Evolutionary conservation across 2,329 filamentous ascomycete genomes (phyloP).

Genomic region (Paecilomyces niveus): DNA sequence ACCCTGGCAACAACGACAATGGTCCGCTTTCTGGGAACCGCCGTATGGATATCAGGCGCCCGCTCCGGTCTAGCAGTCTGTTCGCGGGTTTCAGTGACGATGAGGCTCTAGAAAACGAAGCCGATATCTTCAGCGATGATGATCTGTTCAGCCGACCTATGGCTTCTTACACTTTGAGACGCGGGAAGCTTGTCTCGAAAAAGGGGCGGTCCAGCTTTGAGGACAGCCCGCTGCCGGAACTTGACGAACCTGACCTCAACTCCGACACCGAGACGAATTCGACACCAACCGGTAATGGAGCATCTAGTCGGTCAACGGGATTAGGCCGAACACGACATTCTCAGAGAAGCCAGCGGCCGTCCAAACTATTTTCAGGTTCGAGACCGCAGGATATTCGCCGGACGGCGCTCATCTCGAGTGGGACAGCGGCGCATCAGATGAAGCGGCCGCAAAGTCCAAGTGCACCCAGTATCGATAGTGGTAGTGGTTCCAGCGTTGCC

Average conservation of each 20-base stretch:
- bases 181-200: constrained; percentile 36
- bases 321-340: constrained; percentile 7
- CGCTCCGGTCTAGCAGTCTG: constrained; percentile 73
- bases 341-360: constrained; percentile 24
- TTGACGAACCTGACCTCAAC: constrained; percentile 29
- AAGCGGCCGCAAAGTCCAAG: constrained; percentile 48
- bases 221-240: constrained; percentile 25
- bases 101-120: constrained; percentile 17
- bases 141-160: constrained; percentile 39
- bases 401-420: constrained; percentile 72
- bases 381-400: constrained; percentile 63
- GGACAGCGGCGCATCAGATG: constrained; percentile 63
- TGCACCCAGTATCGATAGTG: constrained; percentile 36
- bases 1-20: constrained; percentile 75
- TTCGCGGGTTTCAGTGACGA: constrained; percentile 72
- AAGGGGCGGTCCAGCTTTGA: constrained; percentile 24
- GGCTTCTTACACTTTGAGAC: constrained; percentile 35
- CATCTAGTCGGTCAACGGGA: constrained; percentile 7
- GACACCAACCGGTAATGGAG: constrained; percentile 7
- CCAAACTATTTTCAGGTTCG: constrained; percentile 32
- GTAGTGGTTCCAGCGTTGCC: constrained; percentile 26
- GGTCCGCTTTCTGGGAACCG: constrained; percentile 58
- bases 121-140: constrained; percentile 36
- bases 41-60: constrained; percentile 57
- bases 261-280: constrained; percentile 20